These are phyloP conservation scores for Arthrobotrys pseudoclavata DNA, from an alignment of 2,329 filamentous ascomycete species.

Conservation along the genomic window DNA sequence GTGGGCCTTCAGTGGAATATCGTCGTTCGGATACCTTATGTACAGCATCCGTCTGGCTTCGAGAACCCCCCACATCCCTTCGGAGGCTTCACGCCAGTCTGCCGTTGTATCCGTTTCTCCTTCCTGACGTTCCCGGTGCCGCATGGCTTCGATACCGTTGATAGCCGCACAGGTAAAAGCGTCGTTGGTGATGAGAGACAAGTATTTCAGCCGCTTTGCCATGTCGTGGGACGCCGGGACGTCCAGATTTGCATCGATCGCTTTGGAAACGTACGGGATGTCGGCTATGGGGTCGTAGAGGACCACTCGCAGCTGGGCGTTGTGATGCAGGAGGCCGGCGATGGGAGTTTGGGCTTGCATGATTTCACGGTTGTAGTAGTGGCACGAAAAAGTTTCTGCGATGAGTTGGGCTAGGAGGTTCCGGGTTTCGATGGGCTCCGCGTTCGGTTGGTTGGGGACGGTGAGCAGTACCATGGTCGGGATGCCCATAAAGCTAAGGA, in stretches of 20 bases:
- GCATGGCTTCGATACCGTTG: slow-evolving; percentile 25
- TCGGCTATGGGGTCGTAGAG: slow-evolving; percentile 31
- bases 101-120: neutral
- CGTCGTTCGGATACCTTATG: neutral
- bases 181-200: neutral
- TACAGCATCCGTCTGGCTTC: neutral
- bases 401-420: slow-evolving; percentile 35
- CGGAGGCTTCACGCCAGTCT: slow-evolving; percentile 4
- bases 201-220: neutral
- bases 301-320: slow-evolving; percentile 8
- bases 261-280: slow-evolving; percentile 26
- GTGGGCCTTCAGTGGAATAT: neutral
- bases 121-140: neutral
- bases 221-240: neutral
- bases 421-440: neutral
- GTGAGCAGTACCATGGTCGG: slow-evolving; percentile 24
- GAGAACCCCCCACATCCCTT: neutral
- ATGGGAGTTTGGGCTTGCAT: slow-evolving; percentile 22
- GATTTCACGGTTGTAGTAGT: slow-evolving; percentile 44
- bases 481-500: slow-evolving; percentile 29
- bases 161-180: slow-evolving; percentile 16
- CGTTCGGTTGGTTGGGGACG: slow-evolving; percentile 7
- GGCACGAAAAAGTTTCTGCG: slow-evolving; percentile 34
- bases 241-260: slow-evolving; percentile 8
- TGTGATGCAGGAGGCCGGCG: slow-evolving; percentile 14